phyloP scores from a whole-genome alignment of 768 basidiomycete species.

The Lactarius akahatsu region DNA sequence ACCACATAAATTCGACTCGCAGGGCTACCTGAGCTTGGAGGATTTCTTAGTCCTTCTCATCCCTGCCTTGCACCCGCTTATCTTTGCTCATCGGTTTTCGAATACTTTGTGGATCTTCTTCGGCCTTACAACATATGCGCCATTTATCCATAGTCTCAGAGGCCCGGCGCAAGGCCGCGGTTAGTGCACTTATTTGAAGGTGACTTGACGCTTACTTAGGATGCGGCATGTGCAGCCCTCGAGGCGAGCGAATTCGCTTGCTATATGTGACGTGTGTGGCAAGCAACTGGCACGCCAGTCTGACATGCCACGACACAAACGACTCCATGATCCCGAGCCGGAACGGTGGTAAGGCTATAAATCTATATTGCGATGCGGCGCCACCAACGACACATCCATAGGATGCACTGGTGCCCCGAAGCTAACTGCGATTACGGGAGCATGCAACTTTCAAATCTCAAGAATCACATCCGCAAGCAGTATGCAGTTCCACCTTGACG shows the following conservation, averaged over 20 bases:
- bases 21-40: neutral
- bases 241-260: constrained; percentile 5
- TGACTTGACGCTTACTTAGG: neutral
- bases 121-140: neutral
- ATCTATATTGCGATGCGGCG: constrained; percentile 1
- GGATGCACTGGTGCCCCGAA: constrained; percentile 27
- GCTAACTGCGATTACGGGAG: constrained; percentile 24
- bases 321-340: constrained; percentile 27
- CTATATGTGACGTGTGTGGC: constrained; percentile 27
- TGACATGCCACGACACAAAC: constrained; percentile 33
- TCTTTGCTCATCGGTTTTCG: neutral
- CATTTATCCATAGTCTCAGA: neutral
- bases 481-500: neutral
- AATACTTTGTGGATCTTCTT: neutral
- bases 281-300: constrained; percentile 28
- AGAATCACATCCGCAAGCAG: constrained; percentile 26
- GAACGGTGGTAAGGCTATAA: constrained; percentile 21
- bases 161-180: neutral
- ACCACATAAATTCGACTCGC: constrained; percentile 17
- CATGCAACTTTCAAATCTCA: constrained; percentile 25
- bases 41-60: neutral
- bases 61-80: neutral
- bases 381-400: constrained; percentile 6
- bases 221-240: constrained; percentile 4
- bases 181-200: neutral